phyloP scores from a whole-genome alignment of 768 basidiomycete species.

The Suillus ampliporus region DNA sequence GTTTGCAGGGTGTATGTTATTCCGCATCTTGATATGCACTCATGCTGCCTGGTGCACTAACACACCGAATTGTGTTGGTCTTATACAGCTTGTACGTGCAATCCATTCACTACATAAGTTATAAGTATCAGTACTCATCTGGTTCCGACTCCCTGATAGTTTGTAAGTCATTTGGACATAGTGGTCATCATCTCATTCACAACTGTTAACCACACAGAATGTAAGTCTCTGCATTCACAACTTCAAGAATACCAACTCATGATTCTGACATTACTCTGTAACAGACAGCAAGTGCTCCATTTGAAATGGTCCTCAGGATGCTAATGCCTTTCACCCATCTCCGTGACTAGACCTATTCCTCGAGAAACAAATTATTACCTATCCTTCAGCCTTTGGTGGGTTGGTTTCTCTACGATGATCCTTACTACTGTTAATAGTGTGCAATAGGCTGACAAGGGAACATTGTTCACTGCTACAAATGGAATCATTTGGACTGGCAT shows the following conservation, averaged over 20 bases:
- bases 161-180: not conserved
- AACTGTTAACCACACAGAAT: not conserved
- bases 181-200: not conserved
- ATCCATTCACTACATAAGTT: not conserved
- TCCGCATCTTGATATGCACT: not conserved
- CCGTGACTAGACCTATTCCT: not conserved
- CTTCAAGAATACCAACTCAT: not conserved
- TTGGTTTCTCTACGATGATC: not conserved
- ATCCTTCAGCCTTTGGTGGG: not conserved
- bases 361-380: fast-evolving
- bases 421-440: not conserved
- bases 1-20: too few relatives aligned
- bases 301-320: not conserved
- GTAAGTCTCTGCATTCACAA: not conserved
- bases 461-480: not conserved
- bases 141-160: not conserved
- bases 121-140: not conserved
- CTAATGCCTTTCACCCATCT: not conserved
- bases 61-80: too few relatives aligned
- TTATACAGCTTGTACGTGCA: not conserved
- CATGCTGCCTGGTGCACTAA: too few relatives aligned
- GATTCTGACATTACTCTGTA: not conserved
- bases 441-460: not conserved
- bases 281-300: not conserved
- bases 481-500: not conserved